Conservation (phyloP, 2,329 filamentous ascomycete genomes). For the Talaromyces sp. region DNA sequence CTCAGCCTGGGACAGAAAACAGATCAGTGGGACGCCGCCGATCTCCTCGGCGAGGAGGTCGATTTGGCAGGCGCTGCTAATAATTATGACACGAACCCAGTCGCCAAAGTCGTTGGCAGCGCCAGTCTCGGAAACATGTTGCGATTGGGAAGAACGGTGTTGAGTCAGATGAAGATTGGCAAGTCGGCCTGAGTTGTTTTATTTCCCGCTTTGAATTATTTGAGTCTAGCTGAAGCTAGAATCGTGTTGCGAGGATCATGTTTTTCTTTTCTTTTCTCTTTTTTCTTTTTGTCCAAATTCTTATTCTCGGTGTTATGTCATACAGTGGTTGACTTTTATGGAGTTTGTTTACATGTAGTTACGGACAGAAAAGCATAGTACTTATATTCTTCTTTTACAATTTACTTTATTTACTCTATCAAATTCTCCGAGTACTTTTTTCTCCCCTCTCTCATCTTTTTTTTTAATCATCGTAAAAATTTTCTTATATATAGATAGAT, state of each 20-base stretch:
- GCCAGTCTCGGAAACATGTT: slow-evolving; percentile 24
- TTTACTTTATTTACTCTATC: not conserved
- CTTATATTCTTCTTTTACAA: not conserved
- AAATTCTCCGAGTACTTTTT: not conserved
- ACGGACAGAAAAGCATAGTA: not conserved
- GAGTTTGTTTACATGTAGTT: not conserved
- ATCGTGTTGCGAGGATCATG: not conserved
- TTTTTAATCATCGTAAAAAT: not conserved
- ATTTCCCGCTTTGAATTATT: not conserved
- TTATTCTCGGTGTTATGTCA: not conserved
- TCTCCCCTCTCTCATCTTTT: too few species aligned
- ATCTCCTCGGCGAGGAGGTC: slow-evolving; percentile 24
- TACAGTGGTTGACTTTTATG: not conserved
- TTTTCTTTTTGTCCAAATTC: too few species aligned
- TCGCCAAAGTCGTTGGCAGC: slow-evolving; percentile 22
- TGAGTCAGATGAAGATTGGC: slow-evolving; percentile 4
- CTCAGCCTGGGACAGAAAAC: slow-evolving; percentile 31
- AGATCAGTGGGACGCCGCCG: slow-evolving; percentile 22
- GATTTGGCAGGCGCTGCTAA: slow-evolving; percentile 8
- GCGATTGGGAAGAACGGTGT: slow-evolving; percentile 23
- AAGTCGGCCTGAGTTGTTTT: not conserved
- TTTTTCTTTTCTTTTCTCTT: not conserved
- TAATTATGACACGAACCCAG: slow-evolving; percentile 10
- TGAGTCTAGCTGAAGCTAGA: not conserved
- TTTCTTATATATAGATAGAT: not conserved